Evolutionary conservation across 2,329 filamentous ascomycete genomes (phyloP).

Genomic region (Plectosphaerella plurivora): DNA sequence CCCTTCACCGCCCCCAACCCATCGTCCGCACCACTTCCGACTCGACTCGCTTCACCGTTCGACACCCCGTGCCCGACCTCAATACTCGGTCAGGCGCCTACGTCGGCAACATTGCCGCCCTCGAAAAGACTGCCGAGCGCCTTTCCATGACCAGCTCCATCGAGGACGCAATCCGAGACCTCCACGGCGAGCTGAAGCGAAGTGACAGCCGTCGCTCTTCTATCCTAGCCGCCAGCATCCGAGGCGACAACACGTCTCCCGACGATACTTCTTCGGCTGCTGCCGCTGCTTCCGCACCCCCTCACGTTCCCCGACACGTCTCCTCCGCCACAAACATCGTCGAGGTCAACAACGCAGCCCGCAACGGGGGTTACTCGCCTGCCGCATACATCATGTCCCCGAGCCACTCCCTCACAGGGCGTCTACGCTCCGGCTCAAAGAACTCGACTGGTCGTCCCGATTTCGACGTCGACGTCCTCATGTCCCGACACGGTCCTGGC

Average conservation of each 20-base stretch:
- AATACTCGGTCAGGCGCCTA: constrained; percentile 58
- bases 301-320: constrained; percentile 32
- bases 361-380: constrained; percentile 67
- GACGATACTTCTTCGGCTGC: constrained; percentile 14
- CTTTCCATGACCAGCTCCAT: constrained; percentile 72
- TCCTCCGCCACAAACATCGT: constrained; percentile 59
- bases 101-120: constrained; percentile 63
- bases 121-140: constrained; percentile 72
- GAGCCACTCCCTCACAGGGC: constrained; percentile 54
- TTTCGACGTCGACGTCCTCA: constrained; percentile 32
- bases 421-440: constrained; percentile 52
- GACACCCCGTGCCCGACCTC: constrained; percentile 59
- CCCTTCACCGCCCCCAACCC: constrained; percentile 25
- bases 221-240: constrained; percentile 46
- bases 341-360: constrained; percentile 62
- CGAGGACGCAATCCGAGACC: constrained; percentile 70
- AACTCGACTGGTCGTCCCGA: constrained; percentile 37
- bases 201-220: constrained; percentile 65
- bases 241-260: constrained; percentile 21
- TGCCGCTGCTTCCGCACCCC: constrained; percentile 14
- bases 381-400: constrained; percentile 65
- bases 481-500: constrained; percentile 50
- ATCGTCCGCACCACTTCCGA: constrained; percentile 43
- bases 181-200: constrained; percentile 67
- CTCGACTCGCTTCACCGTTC: constrained; percentile 38